Evolutionary conservation across 306 rosid species (phyloP).

Genomic region (Quercus cerris): DNA sequence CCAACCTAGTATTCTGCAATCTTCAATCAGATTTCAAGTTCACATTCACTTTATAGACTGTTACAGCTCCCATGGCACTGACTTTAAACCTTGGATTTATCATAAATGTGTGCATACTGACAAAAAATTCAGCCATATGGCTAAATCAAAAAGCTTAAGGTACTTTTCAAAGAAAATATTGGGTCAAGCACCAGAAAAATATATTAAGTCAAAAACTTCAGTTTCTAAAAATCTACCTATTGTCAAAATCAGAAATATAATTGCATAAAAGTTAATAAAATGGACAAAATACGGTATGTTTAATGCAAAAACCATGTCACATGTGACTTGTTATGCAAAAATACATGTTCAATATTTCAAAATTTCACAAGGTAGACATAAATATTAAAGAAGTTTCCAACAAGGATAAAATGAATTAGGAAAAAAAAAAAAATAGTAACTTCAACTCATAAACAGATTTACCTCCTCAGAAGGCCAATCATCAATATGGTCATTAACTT

Average conservation of each 20-base stretch:
- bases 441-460: background rate
- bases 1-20: background rate
- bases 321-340: background rate
- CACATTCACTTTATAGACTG: background rate
- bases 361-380: background rate
- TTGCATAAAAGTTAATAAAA: background rate
- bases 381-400: background rate
- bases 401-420: background rate
- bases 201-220: background rate
- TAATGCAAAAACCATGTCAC: background rate
- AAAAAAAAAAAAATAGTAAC: background rate
- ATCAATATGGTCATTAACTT: slow-evolving; percentile 39
- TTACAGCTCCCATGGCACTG: background rate
- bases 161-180: too few relatives aligned
- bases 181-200: too few relatives aligned
- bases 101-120: too few relatives aligned
- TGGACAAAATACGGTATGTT: background rate
- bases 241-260: background rate
- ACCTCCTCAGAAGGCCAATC: slow-evolving; percentile 96
- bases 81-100: too few relatives aligned
- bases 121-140: too few relatives aligned
- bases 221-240: background rate
- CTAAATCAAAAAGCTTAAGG: too few relatives aligned
- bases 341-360: background rate
- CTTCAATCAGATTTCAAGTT: background rate